Conservation (phyloP, 2,329 filamentous ascomycete genomes). For the Rugonectria rugulosa region DNA sequence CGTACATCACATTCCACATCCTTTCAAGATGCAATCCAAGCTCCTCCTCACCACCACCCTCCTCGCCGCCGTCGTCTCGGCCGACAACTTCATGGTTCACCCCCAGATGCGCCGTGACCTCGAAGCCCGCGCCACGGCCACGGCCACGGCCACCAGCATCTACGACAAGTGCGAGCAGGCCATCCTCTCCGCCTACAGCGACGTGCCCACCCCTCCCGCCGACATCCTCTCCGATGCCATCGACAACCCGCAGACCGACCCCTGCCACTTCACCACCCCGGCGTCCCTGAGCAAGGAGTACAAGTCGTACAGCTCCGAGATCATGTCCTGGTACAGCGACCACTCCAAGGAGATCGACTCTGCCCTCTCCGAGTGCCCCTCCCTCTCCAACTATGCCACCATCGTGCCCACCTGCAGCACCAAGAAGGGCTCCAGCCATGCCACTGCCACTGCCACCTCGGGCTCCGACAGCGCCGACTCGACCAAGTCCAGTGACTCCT, state of each 20-base stretch:
- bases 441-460: slow-evolving; percentile 7
- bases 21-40: slow-evolving; percentile 40
- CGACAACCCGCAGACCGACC: slow-evolving; percentile 39
- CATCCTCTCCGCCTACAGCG: slow-evolving; percentile 33
- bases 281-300: slow-evolving; percentile 41
- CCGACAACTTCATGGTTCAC: slow-evolving; percentile 40
- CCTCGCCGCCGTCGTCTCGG: slow-evolving; percentile 37
- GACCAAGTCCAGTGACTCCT: not conserved
- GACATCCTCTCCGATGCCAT: slow-evolving; percentile 37
- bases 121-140: slow-evolving; percentile 32
- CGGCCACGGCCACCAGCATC: slow-evolving; percentile 7
- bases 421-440: slow-evolving; percentile 9
- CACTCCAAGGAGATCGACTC: slow-evolving; percentile 39
- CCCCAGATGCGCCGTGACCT: slow-evolving; percentile 38
- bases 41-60: slow-evolving; percentile 37
- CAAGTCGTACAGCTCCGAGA: slow-evolving; percentile 42
- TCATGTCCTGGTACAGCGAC: slow-evolving; percentile 41
- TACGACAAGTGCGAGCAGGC: slow-evolving; percentile 34
- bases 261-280: slow-evolving; percentile 44
- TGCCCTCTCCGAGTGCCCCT: slow-evolving; percentile 39
- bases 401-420: slow-evolving; percentile 35
- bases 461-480: slow-evolving; percentile 1
- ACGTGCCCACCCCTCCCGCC: slow-evolving; percentile 43
- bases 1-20: not conserved
- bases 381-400: slow-evolving; percentile 27